Evolutionary conservation across 306 rosid species (phyloP), one percentile per base, ranked within the genome.

Genomic region (Albizia julibrissin): DNA sequence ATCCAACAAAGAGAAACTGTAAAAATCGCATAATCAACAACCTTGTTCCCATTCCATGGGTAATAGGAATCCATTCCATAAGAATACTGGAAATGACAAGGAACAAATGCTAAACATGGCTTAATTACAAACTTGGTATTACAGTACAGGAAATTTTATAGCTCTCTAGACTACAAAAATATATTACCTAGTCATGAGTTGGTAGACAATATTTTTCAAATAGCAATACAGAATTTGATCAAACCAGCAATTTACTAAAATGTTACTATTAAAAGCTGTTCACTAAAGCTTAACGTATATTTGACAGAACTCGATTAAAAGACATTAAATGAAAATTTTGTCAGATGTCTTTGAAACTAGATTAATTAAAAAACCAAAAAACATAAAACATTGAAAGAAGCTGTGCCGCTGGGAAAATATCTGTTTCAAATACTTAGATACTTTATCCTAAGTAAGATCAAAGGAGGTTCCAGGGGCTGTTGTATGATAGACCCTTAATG

Each of bases 101-200:
- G 58, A 62, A 34, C 26, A 56, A 56, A 8, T 56, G 26, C 47
- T 43, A 12, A 44, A 61, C 19, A 58, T 13, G 47, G 27, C 49
- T 59, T 77, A 52, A 56, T 47, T 47, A 56, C 62, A 56, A 77
- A 47, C 75, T 70, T 61, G 68, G 75, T 58, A 71, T 26, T 26
- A 62, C 26, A 26, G 69, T 37, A 59, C 44, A 46, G 72, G 69
- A 77, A 70, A 58, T 82, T 8, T 34, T 24, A 33, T 77, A 6
- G 43, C 40, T 31, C 39, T 72, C 34, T 49, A 29, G 78, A 70
- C 67, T 77, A 40, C 18, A 61, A 43, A 37, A 43, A 65, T 65
- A 65, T 12, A 8, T 31, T 65, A 65, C 34, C 21, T 65, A 5
- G 40, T 33, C 22, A n/a, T 31, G 12, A 15, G 3, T 31, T 29